Evolutionary conservation across 179 eudicot species (phyloP), one percentile per base, ranked within the genome.

Genomic region (Silene vulgaris): DNA sequence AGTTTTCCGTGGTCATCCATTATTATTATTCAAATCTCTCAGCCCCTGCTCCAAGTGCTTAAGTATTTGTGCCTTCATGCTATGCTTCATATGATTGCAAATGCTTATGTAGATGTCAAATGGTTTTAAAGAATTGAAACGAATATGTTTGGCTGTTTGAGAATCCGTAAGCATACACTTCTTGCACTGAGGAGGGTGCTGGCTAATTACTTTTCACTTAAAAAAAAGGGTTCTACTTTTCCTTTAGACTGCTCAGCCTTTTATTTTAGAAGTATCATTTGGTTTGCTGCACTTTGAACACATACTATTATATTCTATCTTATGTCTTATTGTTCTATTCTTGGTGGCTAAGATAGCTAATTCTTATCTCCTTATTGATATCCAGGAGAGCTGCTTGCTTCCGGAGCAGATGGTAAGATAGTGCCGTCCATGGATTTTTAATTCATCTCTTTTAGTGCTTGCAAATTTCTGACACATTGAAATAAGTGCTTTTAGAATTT

Each of bases 391-490:
- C 78, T 79, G 61, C 89, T 95, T 72, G 99, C 97, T 71, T 95
- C 99, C 72, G 97, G 97, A 80, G 99, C 97, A 79, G 99, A 95
- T 85, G 99, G 99, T 95, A 86, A 50, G 89, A n/a, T 35, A 13
- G 19, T 60, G 12, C 35, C 3, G 32, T n/a, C 37, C 21, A 14
- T 6, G 28, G 8, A 43, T 59, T 40, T 65, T 56, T 7, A n/a
- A 11, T 63, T 32, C 61, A 14, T 56, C 12, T 61, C 13, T 28
- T 40, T 62, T 17, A 17, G 52, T 32, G 57, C 69, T 57, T 72
- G 9, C 1, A 17, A 8, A 30, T 68, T 54, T 71, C 75, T 76
- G 57, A 64, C 48, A n/a, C 26, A 8, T 70, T 57, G 59, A 70
- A 19, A 2, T 20, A 71, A 4, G 43, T 72, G n/a, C 43, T 72